These are phyloP conservation scores for Marchantia paleacea DNA, from an alignment of 225 moss, liverwort and hornwort species.

Conservation along the genomic window DNA sequence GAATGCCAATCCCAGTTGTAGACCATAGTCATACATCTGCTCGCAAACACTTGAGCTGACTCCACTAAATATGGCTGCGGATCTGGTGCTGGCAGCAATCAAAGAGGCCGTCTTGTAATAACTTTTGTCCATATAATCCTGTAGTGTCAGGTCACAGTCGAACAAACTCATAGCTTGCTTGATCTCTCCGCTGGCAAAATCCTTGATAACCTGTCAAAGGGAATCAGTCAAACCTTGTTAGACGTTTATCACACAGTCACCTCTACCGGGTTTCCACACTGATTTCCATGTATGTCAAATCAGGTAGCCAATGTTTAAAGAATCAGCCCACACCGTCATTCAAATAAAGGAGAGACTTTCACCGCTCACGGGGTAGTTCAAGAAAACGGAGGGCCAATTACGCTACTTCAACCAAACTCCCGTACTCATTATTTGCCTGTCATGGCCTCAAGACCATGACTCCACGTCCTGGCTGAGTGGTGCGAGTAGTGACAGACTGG, in stretches of 20 bases:
- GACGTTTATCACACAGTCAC: neutral
- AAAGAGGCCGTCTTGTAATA: slow-evolving; percentile 94
- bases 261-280: neutral
- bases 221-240: too few relatives aligned
- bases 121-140: slow-evolving; percentile 89
- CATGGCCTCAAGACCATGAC: too few relatives aligned
- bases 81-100: slow-evolving; percentile 77
- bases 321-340: too few relatives aligned
- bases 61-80: slow-evolving; percentile 89
- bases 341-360: too few relatives aligned
- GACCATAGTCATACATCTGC: slow-evolving; percentile 80
- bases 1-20: slow-evolving; percentile 86
- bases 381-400: too few relatives aligned
- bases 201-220: slow-evolving; percentile 74
- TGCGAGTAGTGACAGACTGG: too few relatives aligned
- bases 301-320: too few relatives aligned
- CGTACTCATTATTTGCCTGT: too few relatives aligned
- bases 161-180: slow-evolving; percentile 91
- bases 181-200: slow-evolving; percentile 94
- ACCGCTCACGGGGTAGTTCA: too few relatives aligned
- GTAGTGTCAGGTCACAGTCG: slow-evolving; percentile 68
- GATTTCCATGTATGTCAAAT: too few relatives aligned
- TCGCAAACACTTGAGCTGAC: slow-evolving; percentile 51
- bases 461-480: too few relatives aligned
- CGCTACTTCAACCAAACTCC: too few relatives aligned